A percentile compares a stretch with the other conserved stretches of the same genome.
These are phyloP conservation scores for Gypsophila paniculata DNA, from an alignment of 179 eudicot genomes.

Conservation along the genomic window DNA sequence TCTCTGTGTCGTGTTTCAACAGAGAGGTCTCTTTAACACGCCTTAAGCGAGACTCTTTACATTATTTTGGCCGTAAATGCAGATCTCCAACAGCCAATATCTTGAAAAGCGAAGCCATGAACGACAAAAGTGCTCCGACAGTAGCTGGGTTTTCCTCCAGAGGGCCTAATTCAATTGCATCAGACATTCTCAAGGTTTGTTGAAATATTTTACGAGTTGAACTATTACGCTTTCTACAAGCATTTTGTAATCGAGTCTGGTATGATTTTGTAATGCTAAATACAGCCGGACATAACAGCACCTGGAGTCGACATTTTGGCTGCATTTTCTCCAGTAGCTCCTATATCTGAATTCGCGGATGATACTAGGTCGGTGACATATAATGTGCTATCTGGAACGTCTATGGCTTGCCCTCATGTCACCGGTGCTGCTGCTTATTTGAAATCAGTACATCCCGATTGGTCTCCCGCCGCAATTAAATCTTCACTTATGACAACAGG, in stretches of 20 bases:
- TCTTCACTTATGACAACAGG: constrained; percentile 38
- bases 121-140: constrained; percentile 36
- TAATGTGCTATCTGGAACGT: constrained; percentile 29
- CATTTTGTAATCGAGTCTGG: background rate
- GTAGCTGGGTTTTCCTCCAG: constrained; percentile 47
- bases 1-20: background rate
- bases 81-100: constrained; percentile 21
- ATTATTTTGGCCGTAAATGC: background rate
- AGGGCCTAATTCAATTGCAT: constrained; percentile 37
- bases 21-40: too few relatives aligned
- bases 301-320: constrained; percentile 31
- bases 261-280: background rate
- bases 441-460: constrained; percentile 37
- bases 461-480: constrained; percentile 38
- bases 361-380: constrained; percentile 13
- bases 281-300: constrained; percentile 27
- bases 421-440: constrained; percentile 34
- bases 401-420: constrained; percentile 40
- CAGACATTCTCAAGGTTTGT: constrained; percentile 41
- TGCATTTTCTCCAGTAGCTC: constrained; percentile 12
- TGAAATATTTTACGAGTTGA: background rate
- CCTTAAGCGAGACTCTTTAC: too few relatives aligned
- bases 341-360: background rate
- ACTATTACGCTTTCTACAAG: background rate
- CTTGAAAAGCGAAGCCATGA: constrained; percentile 27